Evolutionary conservation across 2,329 filamentous ascomycete genomes (phyloP), one percentile per base, ranked within the genome.

Genomic region (Berkeleyomyces rouxiae): DNA sequence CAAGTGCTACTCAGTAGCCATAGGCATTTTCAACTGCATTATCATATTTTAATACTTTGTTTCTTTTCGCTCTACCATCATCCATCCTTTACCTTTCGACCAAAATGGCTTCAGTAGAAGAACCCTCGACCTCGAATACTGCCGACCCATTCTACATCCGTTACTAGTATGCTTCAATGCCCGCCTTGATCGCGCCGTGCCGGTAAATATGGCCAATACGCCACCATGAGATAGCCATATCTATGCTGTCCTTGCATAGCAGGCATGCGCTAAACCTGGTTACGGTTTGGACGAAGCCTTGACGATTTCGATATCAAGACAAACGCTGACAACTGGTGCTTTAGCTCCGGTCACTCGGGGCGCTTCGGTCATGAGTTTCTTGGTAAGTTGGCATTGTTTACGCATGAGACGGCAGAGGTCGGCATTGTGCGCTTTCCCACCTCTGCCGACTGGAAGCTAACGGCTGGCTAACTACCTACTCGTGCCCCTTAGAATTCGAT

Each of bases 291-390:
- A 23, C 23, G 23, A 23, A 23, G 23, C 13, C n/a, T 13, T 6
- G 33, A 16, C 46, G 39, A 46, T 46, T 13, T 2, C 37, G 2
- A 23, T 46, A 55, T 36, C 3, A n/a, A 43, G 2, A 23, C 23
- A 53, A 51, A 51, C 58, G 67, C 39, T 64, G 66, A 65, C 66
- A 64, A 59, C 23, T 23, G 13, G 23, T 3, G 13, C 37, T 64
- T 69, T 72, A 97, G 92, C 79, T 97, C 93, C 68, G 93, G 93
- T 70, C 93, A 99, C 75, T 93, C 90, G 74, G 93, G 93, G 71
- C 88, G 92, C 67, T 96, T 97, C 74, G 93, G 93, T 67, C 93
- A 99, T 76, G 93, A 99, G 75, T 99, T 99, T 72, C 79, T 99
- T 70, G 93, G 92, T 96, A 73, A 67, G 76, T 70, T 33, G 31